These are phyloP conservation scores for Pichia phayaonensis DNA, from an alignment of 805 yeast genomes.

Conservation along the genomic window DNA sequence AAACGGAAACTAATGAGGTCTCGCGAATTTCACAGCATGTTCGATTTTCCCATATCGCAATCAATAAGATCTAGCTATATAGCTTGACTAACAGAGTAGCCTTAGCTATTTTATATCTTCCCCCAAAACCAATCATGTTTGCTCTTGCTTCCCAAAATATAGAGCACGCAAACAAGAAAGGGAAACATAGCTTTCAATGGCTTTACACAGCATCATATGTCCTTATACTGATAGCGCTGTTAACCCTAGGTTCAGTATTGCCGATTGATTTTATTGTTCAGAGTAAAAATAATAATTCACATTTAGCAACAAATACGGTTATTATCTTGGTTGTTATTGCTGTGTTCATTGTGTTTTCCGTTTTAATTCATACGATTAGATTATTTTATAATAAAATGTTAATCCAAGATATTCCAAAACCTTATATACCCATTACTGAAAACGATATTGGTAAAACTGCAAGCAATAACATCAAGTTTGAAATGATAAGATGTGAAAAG, in stretches of 20 bases:
- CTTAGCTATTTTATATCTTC: too few species aligned
- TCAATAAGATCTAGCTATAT: too few species aligned
- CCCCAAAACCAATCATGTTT: neutral
- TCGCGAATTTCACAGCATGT: too few species aligned
- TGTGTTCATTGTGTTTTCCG: constrained; percentile 42
- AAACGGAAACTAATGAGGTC: too few species aligned
- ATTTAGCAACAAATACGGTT: constrained; percentile 68
- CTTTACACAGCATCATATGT: constrained; percentile 38
- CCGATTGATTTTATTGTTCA: constrained; percentile 74
- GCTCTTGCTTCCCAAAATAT: neutral
- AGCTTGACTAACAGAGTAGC: too few species aligned
- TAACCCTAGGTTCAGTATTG: constrained; percentile 60
- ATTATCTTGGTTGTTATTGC: constrained; percentile 71
- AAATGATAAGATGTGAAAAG: constrained; percentile 35
- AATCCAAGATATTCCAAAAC: constrained; percentile 69
- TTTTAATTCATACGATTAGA: constrained; percentile 51
- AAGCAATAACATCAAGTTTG: constrained; percentile 32
- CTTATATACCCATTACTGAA: constrained; percentile 60
- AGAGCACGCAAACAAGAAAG: neutral
- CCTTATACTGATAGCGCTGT: constrained; percentile 32
- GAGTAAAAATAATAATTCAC: constrained; percentile 41
- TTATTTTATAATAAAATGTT: constrained; percentile 49
- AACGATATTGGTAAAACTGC: constrained; percentile 51
- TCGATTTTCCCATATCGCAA: too few species aligned
- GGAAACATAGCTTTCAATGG: constrained; percentile 25